Base-by-base conservation (phyloP, 2,329 filamentous ascomycete species). In the Fusarium torreyae region DNA sequence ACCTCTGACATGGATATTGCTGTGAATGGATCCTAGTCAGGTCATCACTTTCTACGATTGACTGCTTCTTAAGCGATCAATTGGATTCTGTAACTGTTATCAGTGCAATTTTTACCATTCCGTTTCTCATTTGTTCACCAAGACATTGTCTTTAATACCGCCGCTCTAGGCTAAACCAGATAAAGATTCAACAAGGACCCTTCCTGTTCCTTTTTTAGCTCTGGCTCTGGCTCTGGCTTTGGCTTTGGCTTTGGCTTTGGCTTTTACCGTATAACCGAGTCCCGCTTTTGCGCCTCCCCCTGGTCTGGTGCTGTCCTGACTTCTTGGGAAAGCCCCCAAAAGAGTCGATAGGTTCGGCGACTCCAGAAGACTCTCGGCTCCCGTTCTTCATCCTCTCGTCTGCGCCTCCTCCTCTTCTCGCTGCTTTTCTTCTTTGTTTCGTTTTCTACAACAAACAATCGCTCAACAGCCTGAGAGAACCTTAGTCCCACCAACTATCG, bases 241-340 rank as follows among this genome's bases (percentile, higher is more conserved):
- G 18, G 18, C 18, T 20, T 3, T 20, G 18, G 18, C 18, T 20
- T n/a, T n/a, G n/a, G n/a, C n/a, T 24, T 42, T 42, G 22, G 22
- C 22, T 24, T 24, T 24, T 24, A 24, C 22, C 22, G 22, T 24
- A 42, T 18, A 59, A 46, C 18, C 33, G 34, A 51, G 63, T 54
- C 69, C 61, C 61, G 54, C 61, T 64, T 66, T 67, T 71, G 15
- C 57, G 54, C 68, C 70, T 52, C 61, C 65, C 57, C 68, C 70
- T 67, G 69, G 62, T 62, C 59, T 31, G 28, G 28, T 28, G 9
- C 28, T 31, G 28, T 31, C 10, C 40, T 59, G 33, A 57, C 62
- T 46, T 51, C 24, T 43, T 43, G 48, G 48, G 24, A 52, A 45
- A 49, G 34, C 58, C 46, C 62, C 62, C 52, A 64, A 50, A 55